These are phyloP conservation scores for Mycena sanguinolenta DNA, from an alignment of 768 basidiomycete species.

Conservation along the genomic window DNA sequence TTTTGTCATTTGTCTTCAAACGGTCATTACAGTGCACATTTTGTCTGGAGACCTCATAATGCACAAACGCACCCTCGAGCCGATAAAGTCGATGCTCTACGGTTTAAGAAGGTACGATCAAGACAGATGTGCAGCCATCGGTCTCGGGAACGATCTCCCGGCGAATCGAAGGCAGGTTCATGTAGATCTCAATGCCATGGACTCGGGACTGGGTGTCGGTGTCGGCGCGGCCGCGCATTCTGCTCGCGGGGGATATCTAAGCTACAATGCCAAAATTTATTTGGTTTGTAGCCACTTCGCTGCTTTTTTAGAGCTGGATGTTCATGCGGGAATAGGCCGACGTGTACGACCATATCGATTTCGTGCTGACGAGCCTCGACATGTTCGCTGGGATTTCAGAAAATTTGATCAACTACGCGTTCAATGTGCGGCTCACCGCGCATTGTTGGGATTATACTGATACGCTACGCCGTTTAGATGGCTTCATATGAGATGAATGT, in stretches of 20 bases:
- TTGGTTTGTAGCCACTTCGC: conserved; percentile 54
- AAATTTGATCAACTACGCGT: conserved; percentile 80
- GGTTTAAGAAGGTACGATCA: conserved; percentile 78
- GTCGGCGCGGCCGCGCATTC: conserved; percentile 4
- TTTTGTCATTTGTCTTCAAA: not conserved
- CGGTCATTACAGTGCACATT: conserved; percentile 70
- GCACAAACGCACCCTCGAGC: conserved; percentile 80
- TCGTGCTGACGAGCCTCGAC: conserved; percentile 75
- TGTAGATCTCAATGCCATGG: conserved; percentile 32
- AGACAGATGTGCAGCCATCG: conserved; percentile 69
- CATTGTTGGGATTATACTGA: not conserved
- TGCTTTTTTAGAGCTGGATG: not conserved
- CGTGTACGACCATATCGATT: conserved; percentile 83
- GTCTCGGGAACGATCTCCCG: conserved; percentile 16
- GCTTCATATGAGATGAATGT: conserved; percentile 83
- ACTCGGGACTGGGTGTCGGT: conserved; percentile 16
- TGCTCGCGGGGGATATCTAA: conserved; percentile 69
- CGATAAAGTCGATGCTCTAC: conserved; percentile 77
- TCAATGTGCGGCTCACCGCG: conserved; percentile 69
- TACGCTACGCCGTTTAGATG: conserved; percentile 60
- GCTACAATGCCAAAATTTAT: conserved; percentile 78
- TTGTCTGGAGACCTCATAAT: conserved; percentile 80
- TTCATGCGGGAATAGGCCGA: conserved; percentile 62
- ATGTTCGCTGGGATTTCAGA: conserved; percentile 81
- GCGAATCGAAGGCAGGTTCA: conserved; percentile 39